Base-by-base conservation (phyloP, 176 grass and related monocot genomes). In the Eleusine coracana region DNA sequence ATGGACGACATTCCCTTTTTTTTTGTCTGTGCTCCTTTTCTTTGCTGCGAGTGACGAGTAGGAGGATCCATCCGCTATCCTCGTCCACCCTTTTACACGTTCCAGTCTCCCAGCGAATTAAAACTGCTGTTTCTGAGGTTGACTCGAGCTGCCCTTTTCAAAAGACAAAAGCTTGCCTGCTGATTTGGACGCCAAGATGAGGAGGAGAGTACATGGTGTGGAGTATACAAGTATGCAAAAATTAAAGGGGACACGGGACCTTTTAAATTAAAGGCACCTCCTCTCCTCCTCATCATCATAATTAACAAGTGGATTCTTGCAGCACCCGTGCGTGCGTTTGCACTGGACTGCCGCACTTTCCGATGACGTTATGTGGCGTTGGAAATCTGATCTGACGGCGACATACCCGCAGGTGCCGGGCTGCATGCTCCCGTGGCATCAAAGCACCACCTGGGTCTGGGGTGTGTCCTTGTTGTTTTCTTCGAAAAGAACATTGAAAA, bases 401-500 rank as follows among this genome's bases (percentile, higher is more conserved):
- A 67, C 63, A 11, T 34, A 78, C 42, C 28, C 4, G 54, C 21
- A 40, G 74, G 74, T 60, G 65, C 41, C 0, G 4, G 54, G 38
- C 41, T 13, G 36, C n/a, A 8, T 66, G 41, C 77, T 10, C 64
- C 77, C 29, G 44, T 67, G 64, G 48, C 64, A 51, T 51, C 76
- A 50, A 15, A 10, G 71, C 28, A 11, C 6, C 16, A 20, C 28
- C 51, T 40, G 27, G 70, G 14, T 6, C 29, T n/a, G 21, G 55
- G 21, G 16, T 54, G 14, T 9, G 73, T 38, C 0, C 51, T n/a
- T 38, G 56, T 20, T 81, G 86, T 77, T 71, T 69, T 48, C 66
- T 15, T 66, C 13, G 82, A 76, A 89, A 85, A 85, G 71, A 77
- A 80, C 82, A 73, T 82, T 23, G 59, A 39, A 89, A 82, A 78